A percentile compares a stretch with the other conserved stretches of the same genome.
These are phyloP conservation scores for Globisporangium spiculum DNA, from an alignment of 352 stramenopile species.

Conservation along the genomic window DNA sequence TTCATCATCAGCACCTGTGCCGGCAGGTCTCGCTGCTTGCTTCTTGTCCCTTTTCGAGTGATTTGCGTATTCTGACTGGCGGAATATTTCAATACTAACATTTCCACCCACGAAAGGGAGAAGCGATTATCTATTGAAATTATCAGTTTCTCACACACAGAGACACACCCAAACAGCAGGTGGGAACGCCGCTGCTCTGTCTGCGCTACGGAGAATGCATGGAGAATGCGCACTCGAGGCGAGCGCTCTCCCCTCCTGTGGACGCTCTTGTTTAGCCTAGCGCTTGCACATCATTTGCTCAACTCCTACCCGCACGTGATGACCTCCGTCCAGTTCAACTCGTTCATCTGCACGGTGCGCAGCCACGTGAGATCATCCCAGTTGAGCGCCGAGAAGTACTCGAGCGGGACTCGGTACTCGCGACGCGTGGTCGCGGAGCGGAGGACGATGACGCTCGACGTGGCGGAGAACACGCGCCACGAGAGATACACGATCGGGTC, in stretches of 20 bases:
- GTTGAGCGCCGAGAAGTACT: background rate
- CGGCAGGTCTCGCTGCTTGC: background rate
- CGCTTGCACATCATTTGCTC: background rate
- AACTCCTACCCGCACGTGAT: constrained; percentile 5
- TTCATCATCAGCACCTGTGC: background rate
- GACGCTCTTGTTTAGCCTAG: background rate
- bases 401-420: background rate
- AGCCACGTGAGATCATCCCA: constrained; percentile 4
- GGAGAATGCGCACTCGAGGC: background rate
- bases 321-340: constrained; percentile 2
- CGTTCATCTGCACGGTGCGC: background rate
- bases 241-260: no score
- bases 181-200: background rate
- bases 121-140: background rate
- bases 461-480: background rate
- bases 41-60: background rate
- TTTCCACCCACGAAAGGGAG: no score
- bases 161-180: background rate
- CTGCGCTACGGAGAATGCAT: background rate
- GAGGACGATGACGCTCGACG: background rate
- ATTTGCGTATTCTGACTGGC: background rate
- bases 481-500: constrained; percentile 18
- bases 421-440: background rate
- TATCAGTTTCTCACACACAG: background rate
- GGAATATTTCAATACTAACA: no score